Percentiles rank a stretch among this genome's conserved stretches.
phyloP scores from a whole-genome alignment of 2,329 filamentous ascomycete genomes.

The Penicillium sp. region DNA sequence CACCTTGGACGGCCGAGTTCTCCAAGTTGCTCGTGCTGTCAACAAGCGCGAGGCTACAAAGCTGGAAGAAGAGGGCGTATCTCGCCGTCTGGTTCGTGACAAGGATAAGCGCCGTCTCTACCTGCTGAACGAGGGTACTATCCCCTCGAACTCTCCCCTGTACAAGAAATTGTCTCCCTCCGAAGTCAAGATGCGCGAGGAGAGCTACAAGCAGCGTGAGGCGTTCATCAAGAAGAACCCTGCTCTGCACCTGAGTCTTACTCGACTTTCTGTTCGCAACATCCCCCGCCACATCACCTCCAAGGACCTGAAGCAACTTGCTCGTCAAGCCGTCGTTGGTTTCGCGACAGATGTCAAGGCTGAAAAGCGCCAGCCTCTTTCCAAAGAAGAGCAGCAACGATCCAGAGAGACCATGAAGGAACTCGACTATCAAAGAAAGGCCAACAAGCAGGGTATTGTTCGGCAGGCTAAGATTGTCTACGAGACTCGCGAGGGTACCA shows the following conservation, averaged over 20 bases:
- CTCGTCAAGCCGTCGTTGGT: slow-evolving; percentile 86
- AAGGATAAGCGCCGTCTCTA: slow-evolving; percentile 90
- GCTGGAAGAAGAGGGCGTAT: slow-evolving; percentile 67
- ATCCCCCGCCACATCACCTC: slow-evolving; percentile 78
- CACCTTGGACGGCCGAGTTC: slow-evolving; percentile 82
- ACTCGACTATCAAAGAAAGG: slow-evolving; percentile 74
- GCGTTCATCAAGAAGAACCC: slow-evolving; percentile 89
- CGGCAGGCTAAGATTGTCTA: slow-evolving; percentile 94
- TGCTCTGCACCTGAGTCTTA: slow-evolving; percentile 81
- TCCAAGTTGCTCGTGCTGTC: slow-evolving; percentile 82
- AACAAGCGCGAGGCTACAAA: slow-evolving; percentile 75
- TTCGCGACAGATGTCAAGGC: slow-evolving; percentile 88
- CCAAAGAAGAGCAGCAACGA: slow-evolving; percentile 82
- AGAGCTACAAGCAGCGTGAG: slow-evolving; percentile 82
- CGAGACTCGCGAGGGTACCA: slow-evolving; percentile 80
- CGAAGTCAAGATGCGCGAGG: slow-evolving; percentile 84
- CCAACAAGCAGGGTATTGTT: slow-evolving; percentile 82
- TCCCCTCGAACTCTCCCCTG: slow-evolving; percentile 72
- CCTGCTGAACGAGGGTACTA: slow-evolving; percentile 80
- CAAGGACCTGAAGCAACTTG: slow-evolving; percentile 87
- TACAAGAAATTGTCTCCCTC: slow-evolving; percentile 72
- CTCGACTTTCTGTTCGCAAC: slow-evolving; percentile 87
- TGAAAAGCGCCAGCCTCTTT: slow-evolving; percentile 71
- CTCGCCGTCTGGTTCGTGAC: slow-evolving; percentile 64
- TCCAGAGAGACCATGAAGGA: slow-evolving; percentile 77